Evolutionary conservation across 805 yeast species (phyloP), one percentile per base, ranked within the genome.

Genomic region (Kazachstania kunashirensis): DNA sequence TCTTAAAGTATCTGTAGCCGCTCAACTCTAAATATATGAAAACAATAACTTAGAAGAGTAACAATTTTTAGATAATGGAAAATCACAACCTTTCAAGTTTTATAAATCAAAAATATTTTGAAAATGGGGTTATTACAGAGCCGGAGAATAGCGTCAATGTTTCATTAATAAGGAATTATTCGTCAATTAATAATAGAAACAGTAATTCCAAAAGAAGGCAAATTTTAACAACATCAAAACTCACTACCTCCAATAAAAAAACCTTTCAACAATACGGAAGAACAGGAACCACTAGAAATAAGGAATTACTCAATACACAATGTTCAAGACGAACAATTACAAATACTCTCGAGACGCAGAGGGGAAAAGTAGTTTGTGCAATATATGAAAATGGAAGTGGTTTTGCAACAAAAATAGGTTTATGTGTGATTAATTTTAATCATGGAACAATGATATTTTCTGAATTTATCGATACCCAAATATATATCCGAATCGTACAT

Each of bases 401-500:
- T 26, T 49, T 54, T 5, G 43, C 42, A 3, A 44, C 60, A 2
- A 42, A 46, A 20, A 59, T 70, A 7, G 74, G 73, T 2, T 34
- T 67, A 4, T 66, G 70, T 31, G 55, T 66, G 28, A 37, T 66
- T 4, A 55, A 63, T 34, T 47, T 59, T 11, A 57, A 50, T 24
- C 63, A 66, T 0, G 71, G 70, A 4, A 61, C 54, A 24, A 38
- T 69, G 39, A 52, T 52, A 2, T 36, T 66, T 14, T 57, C 67
- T 11, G 61, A 59, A 11, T 52, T 63, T 11, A 49, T 59, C 14
- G 75, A 70, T 43, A 63, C 74, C 0, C 71, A 64, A 42, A 68
- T 71, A 0, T 68, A 57, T 38, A 67, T 68, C 2, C 50, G 72
- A 31, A 65, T 71, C 0, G 47, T 70, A 7, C 68, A 70, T 40